Base-by-base conservation (phyloP, 306 rosid genomes). In the Carpinus fangiana region DNA sequence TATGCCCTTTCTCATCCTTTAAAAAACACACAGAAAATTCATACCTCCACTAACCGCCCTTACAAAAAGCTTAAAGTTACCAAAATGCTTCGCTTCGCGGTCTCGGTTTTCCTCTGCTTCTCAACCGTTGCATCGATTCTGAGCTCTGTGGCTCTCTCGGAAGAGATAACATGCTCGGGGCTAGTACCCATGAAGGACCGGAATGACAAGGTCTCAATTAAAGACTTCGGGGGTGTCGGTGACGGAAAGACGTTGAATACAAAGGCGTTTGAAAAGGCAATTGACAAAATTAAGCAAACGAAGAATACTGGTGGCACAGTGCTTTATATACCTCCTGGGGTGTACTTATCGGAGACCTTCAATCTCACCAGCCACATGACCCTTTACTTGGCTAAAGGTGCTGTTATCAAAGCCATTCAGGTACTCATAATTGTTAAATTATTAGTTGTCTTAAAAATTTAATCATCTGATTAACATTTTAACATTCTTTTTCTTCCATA, bases 331-430 rank as follows among this genome's bases (percentile, higher is more conserved):
- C 98, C 98, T 79, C 84, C 94, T 0, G 97, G 98, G 53, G 96
- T 89, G 0, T 93, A 85, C 88, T 76, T 92, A 79, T 89, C 98
- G 0, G 94, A 78, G 38, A 89, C 87, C 81, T 92, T 94, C 65
- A 92, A 92, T 48, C 96, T 94, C 82, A 92, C 98, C 3, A 90
- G 91, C 78, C 90, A 84, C 77, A 87, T 93, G 89, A 91, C 98
- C 34, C 98, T 93, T 3, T 83, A 86, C 60, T 88, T 93, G 66
- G 91, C 98, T 50, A 76, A 80, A 54, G 98, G 91, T 50, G 97
- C 98, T 52, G 90, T 93, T 53, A 90, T 91, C 84, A 88, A 54
- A 84, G 97, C 98, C 60, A 85, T 89, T 4, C 84, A 83, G 98
- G 98, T 31, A 31, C 1, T 23, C 26, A 23, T 23, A 0, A 23